phyloP scores from a whole-genome alignment of 768 basidiomycete species.

The Russula dissimulans region DNA sequence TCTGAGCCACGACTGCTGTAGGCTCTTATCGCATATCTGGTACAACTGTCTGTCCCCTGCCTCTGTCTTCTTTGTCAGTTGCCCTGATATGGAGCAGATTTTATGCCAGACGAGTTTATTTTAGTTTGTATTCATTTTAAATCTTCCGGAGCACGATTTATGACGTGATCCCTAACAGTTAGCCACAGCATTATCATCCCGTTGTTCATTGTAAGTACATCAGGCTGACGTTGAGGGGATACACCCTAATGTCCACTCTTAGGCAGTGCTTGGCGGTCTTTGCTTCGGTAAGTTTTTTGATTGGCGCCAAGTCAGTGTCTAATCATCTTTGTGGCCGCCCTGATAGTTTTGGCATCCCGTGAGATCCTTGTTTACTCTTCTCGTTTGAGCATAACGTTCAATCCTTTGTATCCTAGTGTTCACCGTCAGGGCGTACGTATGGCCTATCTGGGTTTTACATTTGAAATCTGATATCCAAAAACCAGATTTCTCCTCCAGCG shows the following conservation, averaged over 20 bases:
- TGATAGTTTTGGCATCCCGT: slow-evolving; percentile 21
- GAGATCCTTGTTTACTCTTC: background rate
- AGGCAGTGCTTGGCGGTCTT: slow-evolving; percentile 30
- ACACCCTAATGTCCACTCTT: background rate
- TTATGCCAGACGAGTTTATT: background rate
- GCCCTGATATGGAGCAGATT: background rate
- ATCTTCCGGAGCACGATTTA: background rate
- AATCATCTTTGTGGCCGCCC: background rate
- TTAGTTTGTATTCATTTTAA: background rate
- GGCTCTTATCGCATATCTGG: background rate
- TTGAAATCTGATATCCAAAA: slow-evolving; percentile 4
- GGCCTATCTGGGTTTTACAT: background rate
- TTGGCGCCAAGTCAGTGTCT: background rate
- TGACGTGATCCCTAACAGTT: background rate
- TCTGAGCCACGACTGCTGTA: background rate
- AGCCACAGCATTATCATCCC: background rate
- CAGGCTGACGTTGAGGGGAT: too few species aligned
- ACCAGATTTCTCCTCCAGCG: slow-evolving; percentile 24
- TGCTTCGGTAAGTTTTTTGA: slow-evolving; percentile 32
- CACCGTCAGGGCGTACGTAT: slow-evolving; percentile 36
- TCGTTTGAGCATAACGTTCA: background rate
- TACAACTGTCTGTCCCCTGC: too few species aligned
- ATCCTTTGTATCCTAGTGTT: slow-evolving; percentile 30
- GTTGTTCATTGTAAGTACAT: background rate
- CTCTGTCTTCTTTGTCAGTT: background rate